phyloP scores from a whole-genome alignment of 768 basidiomycete species.

The Lentinula sp. region DNA sequence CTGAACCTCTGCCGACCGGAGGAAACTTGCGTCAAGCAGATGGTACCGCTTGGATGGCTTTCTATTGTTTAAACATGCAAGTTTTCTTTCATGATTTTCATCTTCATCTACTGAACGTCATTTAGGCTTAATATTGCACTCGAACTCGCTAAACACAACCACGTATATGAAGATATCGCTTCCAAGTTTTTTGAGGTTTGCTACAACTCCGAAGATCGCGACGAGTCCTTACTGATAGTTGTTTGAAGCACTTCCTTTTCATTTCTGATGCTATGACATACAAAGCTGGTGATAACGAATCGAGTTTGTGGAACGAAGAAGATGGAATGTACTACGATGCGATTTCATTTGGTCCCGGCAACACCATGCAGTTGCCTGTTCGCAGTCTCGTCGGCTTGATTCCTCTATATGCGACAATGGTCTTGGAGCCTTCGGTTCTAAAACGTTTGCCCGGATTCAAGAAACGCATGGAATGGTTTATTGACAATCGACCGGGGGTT shows the following conservation, averaged over 20 bases:
- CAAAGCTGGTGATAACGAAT: constrained; percentile 67
- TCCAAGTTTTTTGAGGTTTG: constrained; percentile 91
- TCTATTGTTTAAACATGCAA: constrained; percentile 95
- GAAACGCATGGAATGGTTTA: constrained; percentile 98
- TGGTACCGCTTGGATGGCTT: constrained; percentile 99
- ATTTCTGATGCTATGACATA: constrained; percentile 99
- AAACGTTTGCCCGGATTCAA: constrained; percentile 97
- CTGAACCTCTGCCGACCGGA: constrained; percentile 93
- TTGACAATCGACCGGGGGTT: constrained; percentile 85
- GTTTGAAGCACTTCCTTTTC: constrained; percentile 85
- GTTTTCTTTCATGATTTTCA: background rate
- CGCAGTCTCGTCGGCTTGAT: constrained; percentile 97
- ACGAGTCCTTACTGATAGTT: background rate
- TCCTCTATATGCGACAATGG: constrained; percentile 91
- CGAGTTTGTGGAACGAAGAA: constrained; percentile 90
- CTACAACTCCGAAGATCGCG: background rate
- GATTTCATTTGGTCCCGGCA: constrained; percentile 77
- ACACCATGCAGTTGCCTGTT: constrained; percentile 87
- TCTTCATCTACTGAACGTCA: background rate
- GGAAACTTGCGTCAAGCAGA: constrained; percentile 94
- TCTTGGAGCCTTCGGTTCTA: constrained; percentile 83
- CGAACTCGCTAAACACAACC: constrained; percentile 95
- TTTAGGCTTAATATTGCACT: constrained; percentile 91
- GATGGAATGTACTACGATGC: constrained; percentile 99
- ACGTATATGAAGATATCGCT: constrained; percentile 97